These are phyloP conservation scores for Naganishia liquefaciens DNA, from an alignment of 1,284 basidiomycete species.

Conservation along the genomic window DNA sequence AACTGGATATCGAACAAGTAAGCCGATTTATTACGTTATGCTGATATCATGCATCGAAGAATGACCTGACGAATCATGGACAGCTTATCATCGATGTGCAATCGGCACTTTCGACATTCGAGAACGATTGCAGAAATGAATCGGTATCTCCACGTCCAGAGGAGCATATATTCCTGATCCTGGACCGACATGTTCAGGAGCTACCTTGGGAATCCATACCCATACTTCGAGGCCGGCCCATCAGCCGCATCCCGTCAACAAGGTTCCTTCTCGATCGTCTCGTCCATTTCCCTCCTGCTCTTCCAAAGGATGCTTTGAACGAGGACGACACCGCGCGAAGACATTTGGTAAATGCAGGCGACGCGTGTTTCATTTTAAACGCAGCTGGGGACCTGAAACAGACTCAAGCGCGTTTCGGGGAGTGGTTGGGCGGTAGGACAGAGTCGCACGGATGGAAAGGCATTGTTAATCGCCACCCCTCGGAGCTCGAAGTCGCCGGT, in stretches of 20 bases:
- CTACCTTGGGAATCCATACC: conserved; percentile 98
- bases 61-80: background rate
- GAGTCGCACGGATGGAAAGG: conserved; percentile 74
- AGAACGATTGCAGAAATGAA: conserved; percentile 45
- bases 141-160: conserved; percentile 39
- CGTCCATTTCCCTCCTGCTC: conserved; percentile 39
- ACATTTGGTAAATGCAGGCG: conserved; percentile 62
- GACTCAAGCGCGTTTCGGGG: conserved; percentile 78
- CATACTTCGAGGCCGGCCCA: conserved; percentile 74
- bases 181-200: conserved; percentile 86
- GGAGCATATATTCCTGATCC: conserved; percentile 78
- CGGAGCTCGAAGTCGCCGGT: conserved; percentile 74
- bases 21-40: conserved; percentile 32
- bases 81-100: conserved; percentile 52
- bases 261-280: conserved; percentile 85
- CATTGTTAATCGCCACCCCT: conserved; percentile 71
- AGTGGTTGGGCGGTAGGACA: conserved; percentile 71
- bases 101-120: conserved; percentile 68
- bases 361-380: conserved; percentile 84
- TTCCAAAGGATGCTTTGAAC: background rate
- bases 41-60: background rate
- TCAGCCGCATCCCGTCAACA: conserved; percentile 86
- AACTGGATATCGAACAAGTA: conserved; percentile 87
- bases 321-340: background rate
- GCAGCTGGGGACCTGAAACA: conserved; percentile 84